Conservation (phyloP, 345 rosid species). For the Punica granatum region DNA sequence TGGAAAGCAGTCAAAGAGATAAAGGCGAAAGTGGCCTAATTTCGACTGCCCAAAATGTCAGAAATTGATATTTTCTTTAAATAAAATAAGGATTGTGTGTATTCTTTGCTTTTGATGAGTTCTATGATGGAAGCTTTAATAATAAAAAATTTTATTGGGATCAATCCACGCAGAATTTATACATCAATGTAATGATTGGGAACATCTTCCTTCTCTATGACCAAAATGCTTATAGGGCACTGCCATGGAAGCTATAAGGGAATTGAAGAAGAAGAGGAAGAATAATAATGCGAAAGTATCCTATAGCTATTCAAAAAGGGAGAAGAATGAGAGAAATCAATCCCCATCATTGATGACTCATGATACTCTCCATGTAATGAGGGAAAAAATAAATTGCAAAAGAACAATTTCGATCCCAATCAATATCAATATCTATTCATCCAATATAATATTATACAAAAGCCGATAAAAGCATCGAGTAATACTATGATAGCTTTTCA, state of each 20-base stretch:
- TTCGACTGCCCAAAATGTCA: slow-evolving; percentile 18
- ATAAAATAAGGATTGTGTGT: neutral
- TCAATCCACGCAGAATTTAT: slow-evolving; percentile 34
- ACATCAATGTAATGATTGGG: slow-evolving; percentile 37
- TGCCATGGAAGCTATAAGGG: neutral
- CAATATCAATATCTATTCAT: no score
- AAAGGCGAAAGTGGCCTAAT: slow-evolving; percentile 23
- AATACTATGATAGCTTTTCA: no score
- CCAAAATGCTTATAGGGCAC: slow-evolving; percentile 18
- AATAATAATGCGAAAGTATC: neutral
- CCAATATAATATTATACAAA: no score
- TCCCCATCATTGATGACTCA: neutral
- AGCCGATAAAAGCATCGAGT: no score
- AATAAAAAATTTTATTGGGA: slow-evolving; percentile 30
- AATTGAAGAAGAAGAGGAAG: no score
- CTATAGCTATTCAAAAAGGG: neutral
- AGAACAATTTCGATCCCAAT: no score
- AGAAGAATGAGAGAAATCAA: neutral
- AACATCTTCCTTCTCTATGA: slow-evolving; percentile 22
- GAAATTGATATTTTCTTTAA: slow-evolving; percentile 9
- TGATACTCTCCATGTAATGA: neutral
- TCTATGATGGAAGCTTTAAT: slow-evolving; percentile 41
- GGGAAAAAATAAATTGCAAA: no score
- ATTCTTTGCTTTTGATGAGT: slow-evolving; percentile 39
- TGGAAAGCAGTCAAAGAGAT: slow-evolving; percentile 23